Conservation (phyloP, 257 asterid species). For the Striga asiatica region DNA sequence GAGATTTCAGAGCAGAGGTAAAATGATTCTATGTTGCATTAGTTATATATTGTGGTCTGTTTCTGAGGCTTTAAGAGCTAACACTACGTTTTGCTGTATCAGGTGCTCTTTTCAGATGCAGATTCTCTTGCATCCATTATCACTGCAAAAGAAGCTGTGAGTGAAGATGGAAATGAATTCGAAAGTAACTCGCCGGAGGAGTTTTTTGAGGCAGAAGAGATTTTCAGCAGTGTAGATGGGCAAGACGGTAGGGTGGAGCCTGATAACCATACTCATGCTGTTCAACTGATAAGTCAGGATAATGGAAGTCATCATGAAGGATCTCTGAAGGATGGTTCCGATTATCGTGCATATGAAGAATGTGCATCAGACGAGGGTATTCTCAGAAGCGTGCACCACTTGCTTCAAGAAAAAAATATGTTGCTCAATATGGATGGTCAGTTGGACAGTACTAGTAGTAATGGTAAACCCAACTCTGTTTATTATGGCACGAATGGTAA, state of each 20-base stretch:
- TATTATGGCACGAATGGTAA: slow-evolving; percentile 18
- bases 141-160: slow-evolving; percentile 38
- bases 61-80: slow-evolving; percentile 27
- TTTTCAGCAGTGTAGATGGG: slow-evolving; percentile 66
- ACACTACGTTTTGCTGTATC: slow-evolving; percentile 34
- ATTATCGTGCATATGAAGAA: slow-evolving; percentile 73
- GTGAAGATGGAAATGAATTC: slow-evolving; percentile 59
- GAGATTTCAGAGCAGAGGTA: slow-evolving; percentile 92
- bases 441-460: too few relatives aligned
- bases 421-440: slow-evolving; percentile 20
- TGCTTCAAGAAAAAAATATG: slow-evolving; percentile 15
- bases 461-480: slow-evolving; percentile 20
- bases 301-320: slow-evolving; percentile 25
- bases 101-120: slow-evolving; percentile 91
- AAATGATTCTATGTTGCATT: slow-evolving; percentile 20
- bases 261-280: slow-evolving; percentile 26
- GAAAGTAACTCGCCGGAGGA: slow-evolving; percentile 78
- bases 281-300: slow-evolving; percentile 27
- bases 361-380: slow-evolving; percentile 64
- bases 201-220: slow-evolving; percentile 97
- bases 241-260: slow-evolving; percentile 58
- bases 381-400: slow-evolving; percentile 24
- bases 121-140: slow-evolving; percentile 50
- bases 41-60: slow-evolving; percentile 23
- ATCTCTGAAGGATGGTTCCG: slow-evolving; percentile 46